These are phyloP conservation scores for Auriscalpium orientale DNA, from an alignment of 768 basidiomycete species.

Conservation along the genomic window DNA sequence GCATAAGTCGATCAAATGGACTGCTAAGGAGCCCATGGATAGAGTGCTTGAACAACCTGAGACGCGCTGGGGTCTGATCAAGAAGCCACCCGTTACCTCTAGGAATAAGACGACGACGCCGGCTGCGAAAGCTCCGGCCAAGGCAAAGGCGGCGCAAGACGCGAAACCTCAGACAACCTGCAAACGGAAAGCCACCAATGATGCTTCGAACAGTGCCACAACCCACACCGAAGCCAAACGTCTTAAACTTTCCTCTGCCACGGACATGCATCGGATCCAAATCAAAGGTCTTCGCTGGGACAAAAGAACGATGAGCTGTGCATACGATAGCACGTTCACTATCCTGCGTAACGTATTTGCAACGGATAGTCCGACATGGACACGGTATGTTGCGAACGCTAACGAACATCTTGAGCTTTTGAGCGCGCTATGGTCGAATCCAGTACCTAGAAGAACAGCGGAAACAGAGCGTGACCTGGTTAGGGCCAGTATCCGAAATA, in stretches of 20 bases:
- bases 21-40: no score
- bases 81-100: no score
- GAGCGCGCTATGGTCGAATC: neutral
- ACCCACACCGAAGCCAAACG: neutral
- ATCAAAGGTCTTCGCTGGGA: neutral
- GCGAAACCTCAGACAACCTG: no score
- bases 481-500: neutral
- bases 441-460: no score
- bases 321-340: conserved; percentile 2
- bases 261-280: neutral
- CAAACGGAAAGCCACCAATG: no score
- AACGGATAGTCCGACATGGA: neutral
- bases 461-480: neutral
- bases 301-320: neutral
- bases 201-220: no score
- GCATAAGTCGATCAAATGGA: neutral
- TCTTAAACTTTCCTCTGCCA: neutral
- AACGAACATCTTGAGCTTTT: neutral
- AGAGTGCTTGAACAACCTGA: no score
- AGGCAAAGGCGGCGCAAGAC: no score
- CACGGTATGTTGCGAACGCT: neutral
- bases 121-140: no score
- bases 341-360: neutral
- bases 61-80: no score
- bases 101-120: no score